Evolutionary conservation across 495 filamentous ascomycete species (phyloP).

Genomic region (Wilcoxina mikolae): DNA sequence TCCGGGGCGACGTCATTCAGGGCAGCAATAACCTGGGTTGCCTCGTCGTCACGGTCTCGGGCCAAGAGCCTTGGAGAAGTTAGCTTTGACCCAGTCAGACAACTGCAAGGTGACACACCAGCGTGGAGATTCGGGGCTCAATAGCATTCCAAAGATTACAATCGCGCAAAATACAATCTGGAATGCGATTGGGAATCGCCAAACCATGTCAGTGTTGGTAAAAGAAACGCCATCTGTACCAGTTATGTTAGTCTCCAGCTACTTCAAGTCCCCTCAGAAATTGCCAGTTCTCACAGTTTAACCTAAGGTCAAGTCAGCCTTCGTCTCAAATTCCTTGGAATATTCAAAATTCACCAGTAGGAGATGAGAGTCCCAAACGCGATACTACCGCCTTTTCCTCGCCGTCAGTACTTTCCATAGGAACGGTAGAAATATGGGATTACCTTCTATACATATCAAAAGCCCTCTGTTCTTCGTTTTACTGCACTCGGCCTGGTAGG

Average conservation of each 20-base stretch:
- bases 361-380: neutral
- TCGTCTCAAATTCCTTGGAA: neutral
- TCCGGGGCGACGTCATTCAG: constrained; percentile 46
- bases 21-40: constrained; percentile 53
- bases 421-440: too few relatives aligned
- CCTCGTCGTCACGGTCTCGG: constrained; percentile 52
- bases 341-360: constrained; percentile 2
- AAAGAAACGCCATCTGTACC: constrained; percentile 40
- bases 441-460: constrained; percentile 72
- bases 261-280: neutral
- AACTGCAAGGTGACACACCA: constrained; percentile 32
- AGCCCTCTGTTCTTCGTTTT: constrained; percentile 64
- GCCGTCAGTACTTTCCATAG: constrained; percentile 40
- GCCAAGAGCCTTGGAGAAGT: constrained; percentile 37
- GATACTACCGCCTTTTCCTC: too few relatives aligned
- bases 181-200: constrained; percentile 75
- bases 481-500: constrained; percentile 53
- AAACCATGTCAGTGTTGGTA: constrained; percentile 47
- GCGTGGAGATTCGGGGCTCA: constrained; percentile 62
- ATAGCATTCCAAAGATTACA: constrained; percentile 47
- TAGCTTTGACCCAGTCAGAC: neutral
- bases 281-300: neutral
- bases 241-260: neutral
- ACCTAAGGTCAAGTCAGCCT: neutral
- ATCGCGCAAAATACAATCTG: constrained; percentile 60